Base-by-base conservation (phyloP, 2,329 filamentous ascomycete genomes). In the Trichoderma sp. region DNA sequence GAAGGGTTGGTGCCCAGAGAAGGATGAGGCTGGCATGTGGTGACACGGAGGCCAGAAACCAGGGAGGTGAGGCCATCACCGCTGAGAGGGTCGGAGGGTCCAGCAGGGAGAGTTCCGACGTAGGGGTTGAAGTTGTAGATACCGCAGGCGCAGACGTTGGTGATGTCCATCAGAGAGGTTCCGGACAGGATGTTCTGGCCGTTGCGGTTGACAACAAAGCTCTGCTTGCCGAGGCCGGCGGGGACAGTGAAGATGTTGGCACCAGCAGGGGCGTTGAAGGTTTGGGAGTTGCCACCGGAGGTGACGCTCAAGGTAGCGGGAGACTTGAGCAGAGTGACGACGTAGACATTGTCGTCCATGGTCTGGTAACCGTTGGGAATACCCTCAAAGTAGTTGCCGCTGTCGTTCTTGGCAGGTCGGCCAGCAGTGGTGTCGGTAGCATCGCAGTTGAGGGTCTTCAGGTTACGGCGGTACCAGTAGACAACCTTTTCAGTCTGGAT, bases 91-190 rank as follows among this genome's bases (percentile, higher is more conserved):
- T 74, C 75, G 28, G 71, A 65, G 30, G 68, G 47, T 17, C 78
- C 76, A 2, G 77, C 76, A 12, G 86, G 85, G 8, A 88, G 77
- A 1, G 81, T 84, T 12, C 86, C 86, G 3, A 86, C 85, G 73
- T 86, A 88, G 15, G 85, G 83, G 71, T 88, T 88, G 80, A 85
- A 88, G 78, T 88, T 88, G 80, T 88, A 88, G 63, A 88, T 80
- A 4, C 86, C 85, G 71, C 85, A 88, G 20, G 83, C 77, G 75
- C 87, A 89, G 17, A 78, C 78, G 55, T 84, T 78, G 1, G 81
- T 79, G 47, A 89, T 83, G 50, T 87, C 82, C 78, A 85, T 86
- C n/a, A 84, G 76, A 11, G 85, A 85, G 0, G 82, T 84, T 7
- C 81, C 85, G 13, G 81, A 81, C 5, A 88, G 73, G 4, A 87